phyloP scores from a whole-genome alignment of 345 rosid species.

The Raphanus raphanistrum region DNA sequence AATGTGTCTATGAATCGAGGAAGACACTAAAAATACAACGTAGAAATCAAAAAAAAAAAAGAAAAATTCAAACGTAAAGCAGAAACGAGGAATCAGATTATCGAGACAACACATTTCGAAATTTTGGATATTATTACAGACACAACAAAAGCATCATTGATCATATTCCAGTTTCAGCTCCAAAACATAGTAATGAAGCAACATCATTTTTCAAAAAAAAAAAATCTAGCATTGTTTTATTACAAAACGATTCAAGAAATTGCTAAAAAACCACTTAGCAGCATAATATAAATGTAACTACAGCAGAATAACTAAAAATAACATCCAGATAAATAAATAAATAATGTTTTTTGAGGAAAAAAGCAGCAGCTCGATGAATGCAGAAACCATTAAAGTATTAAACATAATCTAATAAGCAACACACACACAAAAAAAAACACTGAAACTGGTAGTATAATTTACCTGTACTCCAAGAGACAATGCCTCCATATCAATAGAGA shows the following conservation, averaged over 20 bases:
- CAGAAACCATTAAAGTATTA: neutral
- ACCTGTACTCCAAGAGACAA: conserved; percentile 75
- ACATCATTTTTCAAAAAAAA: neutral
- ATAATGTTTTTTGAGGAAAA: neutral
- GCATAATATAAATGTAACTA: no score
- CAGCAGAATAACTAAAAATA: neutral
- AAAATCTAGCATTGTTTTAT: neutral
- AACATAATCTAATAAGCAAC: conserved; percentile 32
- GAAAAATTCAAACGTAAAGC: neutral
- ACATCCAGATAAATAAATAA: neutral
- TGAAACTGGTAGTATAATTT: neutral
- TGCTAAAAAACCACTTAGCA: neutral
- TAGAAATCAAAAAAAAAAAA: neutral
- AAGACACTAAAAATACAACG: neutral
- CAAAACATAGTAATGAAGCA: conserved; percentile 4
- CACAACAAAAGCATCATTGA: neutral
- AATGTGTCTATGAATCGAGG: conserved; percentile 2
- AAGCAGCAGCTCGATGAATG: conserved; percentile 21
- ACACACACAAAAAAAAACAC: neutral
- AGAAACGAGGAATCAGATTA: conserved; percentile 1
- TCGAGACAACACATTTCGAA: conserved; percentile 1
- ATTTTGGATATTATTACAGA: neutral
- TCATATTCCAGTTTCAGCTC: conserved; percentile 11
- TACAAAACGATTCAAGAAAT: conserved; percentile 14
- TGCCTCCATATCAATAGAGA: conserved; percentile 82